Conservation (phyloP, 768 basidiomycete genomes). For the Lactarius quietus region DNA sequence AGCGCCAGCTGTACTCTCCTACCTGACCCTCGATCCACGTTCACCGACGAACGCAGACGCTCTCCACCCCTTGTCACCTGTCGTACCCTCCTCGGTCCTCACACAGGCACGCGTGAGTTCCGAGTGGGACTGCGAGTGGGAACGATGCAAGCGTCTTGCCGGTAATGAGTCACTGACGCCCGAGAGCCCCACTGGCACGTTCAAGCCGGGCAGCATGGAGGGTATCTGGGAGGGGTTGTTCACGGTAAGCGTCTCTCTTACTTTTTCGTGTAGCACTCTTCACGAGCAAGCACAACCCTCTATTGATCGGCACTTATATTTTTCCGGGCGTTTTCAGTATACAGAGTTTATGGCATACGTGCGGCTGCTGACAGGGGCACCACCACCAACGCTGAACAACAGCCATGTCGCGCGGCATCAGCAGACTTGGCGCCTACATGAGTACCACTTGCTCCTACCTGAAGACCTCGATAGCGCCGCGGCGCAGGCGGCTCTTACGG, state of each 20-base stretch:
- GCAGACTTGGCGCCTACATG: slow-evolving; percentile 86
- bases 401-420: slow-evolving; percentile 78
- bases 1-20: slow-evolving; percentile 68
- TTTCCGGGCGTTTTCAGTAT: slow-evolving; percentile 44
- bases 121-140: slow-evolving; percentile 75
- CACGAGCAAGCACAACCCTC: neutral
- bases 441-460: slow-evolving; percentile 53
- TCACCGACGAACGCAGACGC: slow-evolving; percentile 28
- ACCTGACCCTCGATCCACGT: slow-evolving; percentile 48
- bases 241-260: slow-evolving; percentile 44
- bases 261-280: neutral
- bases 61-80: slow-evolving; percentile 30
- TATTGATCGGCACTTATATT: neutral
- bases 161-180: slow-evolving; percentile 33
- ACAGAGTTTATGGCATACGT: slow-evolving; percentile 85
- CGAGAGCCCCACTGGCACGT: slow-evolving; percentile 43
- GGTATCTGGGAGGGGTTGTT: slow-evolving; percentile 82
- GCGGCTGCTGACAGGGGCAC: slow-evolving; percentile 63
- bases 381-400: slow-evolving; percentile 63
- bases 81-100: slow-evolving; percentile 27
- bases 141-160: slow-evolving; percentile 42
- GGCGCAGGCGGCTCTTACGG: slow-evolving; percentile 11
- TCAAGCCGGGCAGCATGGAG: slow-evolving; percentile 64
- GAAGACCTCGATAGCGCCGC: slow-evolving; percentile 34
- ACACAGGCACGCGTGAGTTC: slow-evolving; percentile 33